Evolutionary conservation across 1,284 basidiomycete species (phyloP).

Genomic region (Trametes polyzona): DNA sequence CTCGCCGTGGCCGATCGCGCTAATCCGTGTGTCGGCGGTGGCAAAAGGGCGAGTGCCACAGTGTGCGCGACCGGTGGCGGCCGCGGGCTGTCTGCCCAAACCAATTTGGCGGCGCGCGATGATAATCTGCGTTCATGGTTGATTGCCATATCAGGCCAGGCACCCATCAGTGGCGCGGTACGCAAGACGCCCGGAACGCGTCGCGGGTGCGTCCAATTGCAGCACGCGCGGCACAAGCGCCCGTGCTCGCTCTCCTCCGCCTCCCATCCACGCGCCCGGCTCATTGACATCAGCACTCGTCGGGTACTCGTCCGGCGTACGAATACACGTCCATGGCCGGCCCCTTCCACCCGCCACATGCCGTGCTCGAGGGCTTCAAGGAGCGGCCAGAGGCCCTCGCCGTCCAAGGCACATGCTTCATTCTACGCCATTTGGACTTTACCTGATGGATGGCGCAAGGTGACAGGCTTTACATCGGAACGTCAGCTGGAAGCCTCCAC

Average conservation of each 20-base stretch:
- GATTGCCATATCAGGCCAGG: neutral
- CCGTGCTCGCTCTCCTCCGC: neutral
- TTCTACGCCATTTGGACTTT: neutral
- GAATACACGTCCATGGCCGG: constrained; percentile 47
- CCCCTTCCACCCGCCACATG: constrained; percentile 46
- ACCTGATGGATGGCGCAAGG: constrained; percentile 46
- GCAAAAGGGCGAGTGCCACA: neutral
- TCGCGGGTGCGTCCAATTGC: neutral
- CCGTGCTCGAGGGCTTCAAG: constrained; percentile 48
- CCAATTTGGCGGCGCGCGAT: neutral
- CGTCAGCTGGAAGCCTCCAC: constrained; percentile 69
- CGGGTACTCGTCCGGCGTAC: no score
- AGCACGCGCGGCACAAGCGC: no score
- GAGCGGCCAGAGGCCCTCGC: constrained; percentile 51
- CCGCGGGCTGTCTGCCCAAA: neutral
- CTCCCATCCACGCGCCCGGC: neutral
- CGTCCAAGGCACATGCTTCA: constrained; percentile 49
- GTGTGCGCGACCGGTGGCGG: neutral
- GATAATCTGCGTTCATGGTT: neutral
- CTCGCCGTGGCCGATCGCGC: neutral
- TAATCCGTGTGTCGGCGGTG: neutral
- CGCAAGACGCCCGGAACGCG: constrained; percentile 1
- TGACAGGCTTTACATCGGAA: constrained; percentile 79
- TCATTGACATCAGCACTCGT: no score
- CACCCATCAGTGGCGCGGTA: constrained; percentile 9